A percentile compares a stretch with the other conserved stretches of the same genome.
Evolutionary conservation across 768 basidiomycete species (phyloP).

Genomic region (Tephrocybe rancida): DNA sequence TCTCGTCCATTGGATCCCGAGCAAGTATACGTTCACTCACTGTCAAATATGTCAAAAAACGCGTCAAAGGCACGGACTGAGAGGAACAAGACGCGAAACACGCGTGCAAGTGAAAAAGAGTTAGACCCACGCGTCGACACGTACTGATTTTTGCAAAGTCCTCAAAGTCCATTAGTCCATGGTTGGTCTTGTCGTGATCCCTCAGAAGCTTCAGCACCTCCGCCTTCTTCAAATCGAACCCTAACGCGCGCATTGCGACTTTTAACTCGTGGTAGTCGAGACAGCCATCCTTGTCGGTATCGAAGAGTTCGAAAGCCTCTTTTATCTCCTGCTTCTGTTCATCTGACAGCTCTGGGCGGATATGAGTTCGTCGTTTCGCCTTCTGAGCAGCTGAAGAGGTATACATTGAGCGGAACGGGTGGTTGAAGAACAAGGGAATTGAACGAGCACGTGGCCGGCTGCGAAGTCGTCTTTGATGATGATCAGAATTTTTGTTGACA

Average conservation of each 20-base stretch:
- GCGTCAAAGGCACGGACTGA: conserved; percentile 3
- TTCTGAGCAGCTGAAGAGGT: conserved; percentile 71
- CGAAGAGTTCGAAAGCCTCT: conserved; percentile 98
- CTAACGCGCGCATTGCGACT: conserved; percentile 97
- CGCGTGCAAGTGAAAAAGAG: conserved; percentile 2
- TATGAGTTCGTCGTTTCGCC: conserved; percentile 69
- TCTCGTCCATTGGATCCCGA: conserved; percentile 96
- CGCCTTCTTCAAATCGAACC: conserved; percentile 98
- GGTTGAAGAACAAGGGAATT: conserved; percentile 11
- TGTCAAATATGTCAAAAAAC: conserved; percentile 32
- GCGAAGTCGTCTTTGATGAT: too few species aligned
- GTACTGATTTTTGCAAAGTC: conserved; percentile 95
- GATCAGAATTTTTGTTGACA: too few species aligned
- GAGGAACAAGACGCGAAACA: not conserved
- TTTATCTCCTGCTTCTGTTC: conserved; percentile 96
- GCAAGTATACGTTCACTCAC: conserved; percentile 95
- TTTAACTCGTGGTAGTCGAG: conserved; percentile 99
- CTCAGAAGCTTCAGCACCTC: conserved; percentile 94
- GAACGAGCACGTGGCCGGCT: conserved; percentile 6
- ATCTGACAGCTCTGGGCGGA: conserved; percentile 82
- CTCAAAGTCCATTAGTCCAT: conserved; percentile 87
- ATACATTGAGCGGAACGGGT: conserved; percentile 45
- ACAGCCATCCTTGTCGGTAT: conserved; percentile 96
- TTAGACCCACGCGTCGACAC: not conserved
- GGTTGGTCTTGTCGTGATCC: conserved; percentile 86